These are phyloP conservation scores for Lunularia cruciata DNA, from an alignment of 225 moss, liverwort and hornwort species.

Conservation along the genomic window DNA sequence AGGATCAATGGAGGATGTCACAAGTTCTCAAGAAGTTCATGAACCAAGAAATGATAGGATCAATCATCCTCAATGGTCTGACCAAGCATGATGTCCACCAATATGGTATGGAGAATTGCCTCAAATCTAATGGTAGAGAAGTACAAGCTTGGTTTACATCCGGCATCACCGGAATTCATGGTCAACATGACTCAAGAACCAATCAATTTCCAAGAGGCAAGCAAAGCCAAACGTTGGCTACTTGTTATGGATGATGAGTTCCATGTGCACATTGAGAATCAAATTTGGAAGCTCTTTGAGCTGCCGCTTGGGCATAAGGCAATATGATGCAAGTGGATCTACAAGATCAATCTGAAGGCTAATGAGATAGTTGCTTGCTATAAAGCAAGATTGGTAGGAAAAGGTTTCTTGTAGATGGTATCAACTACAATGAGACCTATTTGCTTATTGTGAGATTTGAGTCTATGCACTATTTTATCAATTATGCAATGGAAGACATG, in stretches of 20 bases:
- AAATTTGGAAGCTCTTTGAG: background rate
- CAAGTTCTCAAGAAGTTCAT: too few relatives aligned
- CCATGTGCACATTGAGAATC: too few relatives aligned
- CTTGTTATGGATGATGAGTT: too few relatives aligned
- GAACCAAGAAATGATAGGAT: too few relatives aligned
- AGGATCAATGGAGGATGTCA: too few relatives aligned
- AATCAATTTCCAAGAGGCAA: too few relatives aligned
- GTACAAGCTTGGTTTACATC: too few relatives aligned
- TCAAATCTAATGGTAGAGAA: too few relatives aligned
- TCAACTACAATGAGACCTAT: conserved; percentile 7
- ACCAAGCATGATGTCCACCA: too few relatives aligned
- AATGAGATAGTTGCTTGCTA: background rate
- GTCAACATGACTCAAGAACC: background rate
- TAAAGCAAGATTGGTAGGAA: conserved; percentile 17
- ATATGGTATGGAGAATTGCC: too few relatives aligned
- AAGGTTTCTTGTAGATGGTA: background rate
- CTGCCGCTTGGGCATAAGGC: background rate
- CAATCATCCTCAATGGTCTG: too few relatives aligned
- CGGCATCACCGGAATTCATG: too few relatives aligned
- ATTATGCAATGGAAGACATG: conserved; percentile 6
- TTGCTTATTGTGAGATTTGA: conserved; percentile 10
- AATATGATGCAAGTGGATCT: conserved; percentile 12
- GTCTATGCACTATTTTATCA: background rate
- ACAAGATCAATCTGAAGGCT: background rate
- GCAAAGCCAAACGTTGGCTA: background rate